Percentiles rank a stretch among this genome's conserved stretches.
These are phyloP conservation scores for Beauveria medogensis DNA, from an alignment of 2,329 filamentous ascomycete genomes.

Conservation along the genomic window DNA sequence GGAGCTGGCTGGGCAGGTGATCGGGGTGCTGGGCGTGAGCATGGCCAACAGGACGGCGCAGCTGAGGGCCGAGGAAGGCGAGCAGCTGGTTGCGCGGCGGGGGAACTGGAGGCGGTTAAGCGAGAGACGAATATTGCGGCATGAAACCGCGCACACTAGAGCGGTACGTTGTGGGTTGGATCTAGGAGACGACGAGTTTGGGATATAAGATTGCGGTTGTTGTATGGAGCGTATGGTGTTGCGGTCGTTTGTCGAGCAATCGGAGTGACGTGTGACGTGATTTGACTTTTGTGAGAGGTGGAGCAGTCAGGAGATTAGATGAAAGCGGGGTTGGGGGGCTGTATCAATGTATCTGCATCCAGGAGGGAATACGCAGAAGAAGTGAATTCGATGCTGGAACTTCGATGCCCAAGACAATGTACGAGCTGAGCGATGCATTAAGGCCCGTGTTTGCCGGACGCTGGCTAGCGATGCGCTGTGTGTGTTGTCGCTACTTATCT, in stretches of 20 bases:
- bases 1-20: constrained; percentile 19
- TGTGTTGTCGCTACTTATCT: too few relatives aligned
- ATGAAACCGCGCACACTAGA: neutral
- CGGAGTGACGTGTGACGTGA: neutral
- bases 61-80: constrained; percentile 15
- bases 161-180: neutral
- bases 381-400: too few relatives aligned
- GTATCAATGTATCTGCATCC: too few relatives aligned
- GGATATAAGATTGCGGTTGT: too few relatives aligned
- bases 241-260: neutral
- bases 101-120: constrained; percentile 14
- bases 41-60: constrained; percentile 16
- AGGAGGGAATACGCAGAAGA: too few relatives aligned
- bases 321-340: neutral
- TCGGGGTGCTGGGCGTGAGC: constrained; percentile 17
- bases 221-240: neutral
- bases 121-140: neutral
- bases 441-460: too few relatives aligned
- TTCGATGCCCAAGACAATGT: too few relatives aligned
- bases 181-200: neutral
- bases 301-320: too few relatives aligned
- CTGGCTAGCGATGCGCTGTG: too few relatives aligned
- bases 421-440: too few relatives aligned
- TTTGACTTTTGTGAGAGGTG: neutral
- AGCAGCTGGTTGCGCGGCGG: constrained; percentile 18